phyloP scores from a whole-genome alignment of 2,329 filamentous ascomycete genomes.

The Apiospora aurea region DNA sequence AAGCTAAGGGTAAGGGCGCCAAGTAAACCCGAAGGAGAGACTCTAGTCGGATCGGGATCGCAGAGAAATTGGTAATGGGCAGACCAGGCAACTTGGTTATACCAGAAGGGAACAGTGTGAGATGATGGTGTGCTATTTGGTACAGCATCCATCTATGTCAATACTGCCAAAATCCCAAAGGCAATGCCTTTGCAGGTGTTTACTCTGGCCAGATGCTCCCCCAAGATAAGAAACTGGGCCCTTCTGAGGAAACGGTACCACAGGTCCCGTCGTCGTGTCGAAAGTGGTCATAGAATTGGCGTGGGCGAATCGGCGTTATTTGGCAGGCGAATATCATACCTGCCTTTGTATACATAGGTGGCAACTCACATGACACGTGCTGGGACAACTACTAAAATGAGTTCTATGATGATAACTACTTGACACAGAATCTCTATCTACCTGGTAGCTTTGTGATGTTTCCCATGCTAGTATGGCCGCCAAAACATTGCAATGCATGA shows the following conservation, averaged over 20 bases:
- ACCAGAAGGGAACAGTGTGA: background rate
- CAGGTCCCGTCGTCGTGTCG: background rate
- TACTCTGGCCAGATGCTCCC: background rate
- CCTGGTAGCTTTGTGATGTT: background rate
- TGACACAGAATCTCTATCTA: background rate
- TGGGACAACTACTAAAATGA: background rate
- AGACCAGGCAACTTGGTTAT: background rate
- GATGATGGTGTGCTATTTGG: background rate
- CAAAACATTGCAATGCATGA: background rate
- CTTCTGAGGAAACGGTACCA: background rate
- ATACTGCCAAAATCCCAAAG: background rate
- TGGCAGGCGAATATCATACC: constrained; percentile 25
- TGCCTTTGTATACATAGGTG: constrained; percentile 17
- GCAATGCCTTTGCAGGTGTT: background rate
- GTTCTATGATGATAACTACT: background rate
- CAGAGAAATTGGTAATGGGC: background rate
- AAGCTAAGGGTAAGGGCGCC: constrained; percentile 84
- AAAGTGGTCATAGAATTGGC: background rate
- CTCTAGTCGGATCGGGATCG: background rate
- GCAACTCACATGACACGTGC: background rate
- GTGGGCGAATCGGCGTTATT: constrained; percentile 26
- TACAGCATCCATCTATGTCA: background rate
- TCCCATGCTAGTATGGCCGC: background rate
- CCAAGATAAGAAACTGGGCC: background rate
- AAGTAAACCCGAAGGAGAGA: constrained; percentile 55